Evolutionary conservation across 2,329 filamentous ascomycete genomes (phyloP).

Genomic region (Aspergillus brasiliensis): DNA sequence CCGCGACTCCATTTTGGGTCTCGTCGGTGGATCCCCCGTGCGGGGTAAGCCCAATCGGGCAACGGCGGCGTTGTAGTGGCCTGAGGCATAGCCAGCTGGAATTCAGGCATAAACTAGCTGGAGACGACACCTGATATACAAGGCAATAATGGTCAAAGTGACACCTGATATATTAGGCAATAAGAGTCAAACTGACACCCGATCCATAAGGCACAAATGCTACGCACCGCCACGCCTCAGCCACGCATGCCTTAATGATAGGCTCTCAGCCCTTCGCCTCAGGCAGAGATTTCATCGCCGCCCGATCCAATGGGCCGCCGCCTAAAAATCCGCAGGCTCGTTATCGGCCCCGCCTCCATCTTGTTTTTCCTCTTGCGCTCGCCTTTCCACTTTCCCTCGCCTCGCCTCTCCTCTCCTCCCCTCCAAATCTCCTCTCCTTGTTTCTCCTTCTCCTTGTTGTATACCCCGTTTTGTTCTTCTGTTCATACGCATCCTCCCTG

Average conservation of each 20-base stretch:
- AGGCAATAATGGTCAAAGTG: neutral
- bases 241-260: neutral
- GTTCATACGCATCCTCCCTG: constrained; percentile 4
- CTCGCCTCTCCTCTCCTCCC: constrained; percentile 4
- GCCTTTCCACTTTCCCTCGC: constrained; percentile 6
- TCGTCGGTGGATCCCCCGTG: constrained; percentile 10
- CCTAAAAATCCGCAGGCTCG: constrained; percentile 10
- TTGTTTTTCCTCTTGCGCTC: constrained; percentile 6
- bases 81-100: neutral
- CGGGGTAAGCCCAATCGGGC: constrained; percentile 22
- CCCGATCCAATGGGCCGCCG: constrained; percentile 4
- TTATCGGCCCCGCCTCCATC: constrained; percentile 11
- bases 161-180: constrained; percentile 8
- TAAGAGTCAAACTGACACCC: no score
- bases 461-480: constrained; percentile 11
- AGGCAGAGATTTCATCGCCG: constrained; percentile 21
- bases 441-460: neutral
- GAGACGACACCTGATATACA: neutral
- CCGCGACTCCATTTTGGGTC: neutral
- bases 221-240: constrained; percentile 2
- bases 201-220: no score
- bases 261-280: constrained; percentile 14
- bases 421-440: no score
- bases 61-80: neutral
- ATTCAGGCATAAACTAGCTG: neutral